phyloP scores from a whole-genome alignment of 257 asterid genomes.

The Solanum chmielewskii region DNA sequence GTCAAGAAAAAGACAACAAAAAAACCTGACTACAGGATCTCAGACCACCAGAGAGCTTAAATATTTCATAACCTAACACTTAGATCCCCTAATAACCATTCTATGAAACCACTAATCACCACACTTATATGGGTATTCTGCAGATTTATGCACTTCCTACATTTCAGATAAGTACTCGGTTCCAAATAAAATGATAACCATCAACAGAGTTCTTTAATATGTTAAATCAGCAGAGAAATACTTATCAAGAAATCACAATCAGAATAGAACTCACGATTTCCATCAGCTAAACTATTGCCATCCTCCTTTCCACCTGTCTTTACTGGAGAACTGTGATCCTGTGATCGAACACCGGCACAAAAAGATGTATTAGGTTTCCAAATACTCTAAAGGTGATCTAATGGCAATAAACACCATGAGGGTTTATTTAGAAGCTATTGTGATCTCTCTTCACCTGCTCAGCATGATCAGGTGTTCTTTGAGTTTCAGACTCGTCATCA shows the following conservation, averaged over 20 bases:
- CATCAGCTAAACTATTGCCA: conserved; percentile 27
- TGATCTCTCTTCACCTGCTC: conserved; percentile 22
- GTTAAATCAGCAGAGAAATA: background rate
- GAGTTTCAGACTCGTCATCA: conserved; percentile 38
- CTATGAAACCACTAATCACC: background rate
- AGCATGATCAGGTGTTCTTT: conserved; percentile 21
- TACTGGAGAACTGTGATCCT: conserved; percentile 31
- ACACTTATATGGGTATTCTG: background rate
- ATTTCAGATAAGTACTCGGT: background rate
- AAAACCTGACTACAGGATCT: background rate
- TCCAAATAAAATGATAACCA: background rate
- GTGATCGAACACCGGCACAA: background rate
- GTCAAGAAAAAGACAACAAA: background rate
- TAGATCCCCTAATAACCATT: background rate
- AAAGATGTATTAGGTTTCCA: background rate
- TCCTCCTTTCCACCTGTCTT: conserved; percentile 21
- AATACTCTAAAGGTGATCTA: background rate
- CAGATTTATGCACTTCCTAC: background rate
- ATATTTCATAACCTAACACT: background rate
- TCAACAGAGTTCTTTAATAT: background rate
- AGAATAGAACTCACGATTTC: conserved; percentile 39
- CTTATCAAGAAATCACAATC: background rate
- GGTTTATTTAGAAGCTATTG: background rate
- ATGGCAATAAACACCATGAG: background rate
- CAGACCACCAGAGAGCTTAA: background rate